phyloP scores from a whole-genome alignment of 1,284 basidiomycete species.

The Trichosporon sp. region DNA sequence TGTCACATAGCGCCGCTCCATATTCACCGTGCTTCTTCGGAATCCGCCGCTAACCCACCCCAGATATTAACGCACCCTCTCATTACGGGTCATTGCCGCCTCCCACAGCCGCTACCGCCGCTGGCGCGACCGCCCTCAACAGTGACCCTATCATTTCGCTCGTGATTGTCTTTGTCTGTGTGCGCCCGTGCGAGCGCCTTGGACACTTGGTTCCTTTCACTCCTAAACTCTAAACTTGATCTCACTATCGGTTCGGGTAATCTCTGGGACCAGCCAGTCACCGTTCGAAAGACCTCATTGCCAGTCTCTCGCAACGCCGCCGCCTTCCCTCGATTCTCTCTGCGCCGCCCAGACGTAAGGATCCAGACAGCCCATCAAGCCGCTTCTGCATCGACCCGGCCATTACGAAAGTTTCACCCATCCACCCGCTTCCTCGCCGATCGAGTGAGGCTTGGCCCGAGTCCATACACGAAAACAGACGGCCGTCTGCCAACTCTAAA shows the following conservation, averaged over 20 bases:
- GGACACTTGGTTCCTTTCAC: background rate
- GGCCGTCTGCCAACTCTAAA: background rate
- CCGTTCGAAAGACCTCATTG: background rate
- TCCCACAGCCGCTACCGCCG: background rate
- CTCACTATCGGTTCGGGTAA: background rate
- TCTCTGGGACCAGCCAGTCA: background rate
- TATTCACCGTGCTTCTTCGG: background rate
- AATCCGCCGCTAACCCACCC: background rate
- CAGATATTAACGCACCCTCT: background rate
- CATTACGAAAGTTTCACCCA: background rate
- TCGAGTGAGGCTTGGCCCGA: background rate
- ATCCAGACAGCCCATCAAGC: too few relatives aligned
- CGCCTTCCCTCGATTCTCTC: background rate
- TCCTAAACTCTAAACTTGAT: background rate
- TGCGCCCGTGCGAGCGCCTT: background rate
- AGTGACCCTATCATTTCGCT: background rate
- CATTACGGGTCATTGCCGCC: background rate
- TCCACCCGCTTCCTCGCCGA: background rate
- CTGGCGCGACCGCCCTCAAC: background rate
- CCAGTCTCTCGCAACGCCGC: background rate
- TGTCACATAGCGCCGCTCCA: background rate
- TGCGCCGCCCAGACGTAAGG: background rate
- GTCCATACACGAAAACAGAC: conserved; percentile 4
- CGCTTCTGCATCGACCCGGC: too few relatives aligned
- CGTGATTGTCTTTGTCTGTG: background rate